Evolutionary conservation across 352 stramenopile genomes (phyloP), one percentile per base, ranked within the genome.

Genomic region (Blastocystis sp.): DNA sequence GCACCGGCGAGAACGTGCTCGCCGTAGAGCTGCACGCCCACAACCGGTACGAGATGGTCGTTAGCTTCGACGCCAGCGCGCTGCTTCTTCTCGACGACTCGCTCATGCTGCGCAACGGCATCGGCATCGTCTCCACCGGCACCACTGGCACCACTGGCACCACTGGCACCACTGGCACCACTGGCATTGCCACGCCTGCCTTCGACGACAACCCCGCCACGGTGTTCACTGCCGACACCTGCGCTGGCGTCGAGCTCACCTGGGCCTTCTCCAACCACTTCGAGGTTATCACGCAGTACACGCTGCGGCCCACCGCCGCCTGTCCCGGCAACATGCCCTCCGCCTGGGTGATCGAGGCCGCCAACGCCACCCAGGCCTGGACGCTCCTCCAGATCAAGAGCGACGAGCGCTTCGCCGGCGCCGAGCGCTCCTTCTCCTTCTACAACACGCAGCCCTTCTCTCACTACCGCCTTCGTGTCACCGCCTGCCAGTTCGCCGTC

Each of bases 131-230:
- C 45, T 7, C 11, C 17, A 19, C n/a, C 19, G 6, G 1, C 24
- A 14, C 28, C 28, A 34, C 28, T 34, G 28, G 28, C 28, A 34
- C 28, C 28, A 34, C 28, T 34, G 28, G 28, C 28, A 34, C 28
- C 28, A 34, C 28, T 34, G 28, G 28, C 28, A 34, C 28, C 28
- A 34, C 28, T 0, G 28, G 28, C 28, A 34, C 28, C 28, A 34
- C 28, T 34, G 28, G 17, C 28, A 21, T 42, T 1, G 24, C 64
- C 40, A 42, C 7, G 7, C 3, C 21, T 11, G 64, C 64, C 34
- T 74, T 74, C 24, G 64, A 74, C 40, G 45, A 74, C 40, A 42
- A 74, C 42, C 28, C 40, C 11, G 19, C 34, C 28, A 74, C 64
- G 1, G 21, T 10, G 10, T 9, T 74, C 34, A 48, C 40, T 11